Evolutionary conservation across 768 basidiomycete genomes (phyloP), one percentile per base, ranked within the genome.

Genomic region (Kwoniella botswanensis): DNA sequence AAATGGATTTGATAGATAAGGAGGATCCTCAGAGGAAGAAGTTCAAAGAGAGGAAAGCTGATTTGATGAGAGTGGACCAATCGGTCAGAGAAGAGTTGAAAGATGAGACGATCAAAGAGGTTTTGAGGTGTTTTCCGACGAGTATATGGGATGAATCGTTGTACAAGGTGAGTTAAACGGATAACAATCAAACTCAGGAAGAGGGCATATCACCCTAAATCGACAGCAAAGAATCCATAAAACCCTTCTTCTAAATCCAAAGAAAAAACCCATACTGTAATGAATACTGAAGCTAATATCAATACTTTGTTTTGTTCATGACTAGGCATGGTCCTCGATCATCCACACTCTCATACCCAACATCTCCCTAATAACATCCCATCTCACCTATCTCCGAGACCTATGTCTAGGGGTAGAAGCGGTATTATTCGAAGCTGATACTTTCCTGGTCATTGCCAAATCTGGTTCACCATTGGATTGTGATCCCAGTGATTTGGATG

Each of bases 141-240:
- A 94, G 92, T 80, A 99, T 99, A 74, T 97, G 94, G 84, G 94
- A 99, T 82, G 96, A 99, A 84, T 94, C 92, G 75, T 85, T 99
- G 59, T 99, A 98, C 87, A 94, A 92, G 88, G 95, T 90, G 62
- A 64, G 85, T 26, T 3, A 26, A 26, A 26, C 24, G 24, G 24
- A 26, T 26, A 26, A 26, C 24, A 26, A 26, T 26, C 24, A 26
- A 1, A 26, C 24, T 57, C n/a, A n/a, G n/a, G 22, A 52, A 26
- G 24, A 26, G 24, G 24, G 24, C 24, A 3, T 26, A 26, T 26
- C 24, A 26, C 24, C 24, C 24, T 26, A 26, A 26, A 26, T 26
- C 24, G 24, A 26, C 24, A 3, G 24, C 24, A 26, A 26, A 26
- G 24, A 26, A 26, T 26, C 24, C 24, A 26, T 26, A 1, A 26